Conservation (phyloP, 306 rosid species). For the Cicer yamashitae region DNA sequence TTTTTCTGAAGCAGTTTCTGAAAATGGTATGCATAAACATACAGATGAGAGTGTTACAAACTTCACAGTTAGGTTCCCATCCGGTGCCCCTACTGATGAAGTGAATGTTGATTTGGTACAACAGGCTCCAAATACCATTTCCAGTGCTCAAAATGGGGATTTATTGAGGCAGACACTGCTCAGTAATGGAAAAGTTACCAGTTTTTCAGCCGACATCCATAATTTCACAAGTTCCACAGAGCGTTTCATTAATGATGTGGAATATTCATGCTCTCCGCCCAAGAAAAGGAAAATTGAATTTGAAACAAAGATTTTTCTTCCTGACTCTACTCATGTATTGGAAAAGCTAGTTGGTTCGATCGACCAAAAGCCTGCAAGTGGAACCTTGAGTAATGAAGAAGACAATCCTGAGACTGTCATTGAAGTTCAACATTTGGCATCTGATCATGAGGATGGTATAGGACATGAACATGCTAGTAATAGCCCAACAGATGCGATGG, state of each 20-base stretch:
- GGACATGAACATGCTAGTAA: constrained; percentile 28
- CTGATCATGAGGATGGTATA: constrained; percentile 44
- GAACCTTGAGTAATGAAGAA: constrained; percentile 46
- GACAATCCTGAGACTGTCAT: constrained; percentile 44
- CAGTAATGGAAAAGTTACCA: constrained; percentile 39
- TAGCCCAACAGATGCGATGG: constrained; percentile 46
- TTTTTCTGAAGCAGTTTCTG: constrained; percentile 44
- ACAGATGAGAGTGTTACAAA: constrained; percentile 43
- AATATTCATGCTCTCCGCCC: constrained; percentile 52
- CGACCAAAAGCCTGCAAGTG: constrained; percentile 40
- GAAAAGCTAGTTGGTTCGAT: constrained; percentile 49
- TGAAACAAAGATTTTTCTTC: constrained; percentile 34
- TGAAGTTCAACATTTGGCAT: constrained; percentile 50
- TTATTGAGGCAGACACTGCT: constrained; percentile 40
- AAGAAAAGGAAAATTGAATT: constrained; percentile 63
- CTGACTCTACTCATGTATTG: constrained; percentile 45
- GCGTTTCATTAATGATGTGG: constrained; percentile 46
- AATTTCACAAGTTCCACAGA: constrained; percentile 38
- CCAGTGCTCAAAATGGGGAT: constrained; percentile 45
- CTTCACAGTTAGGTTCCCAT: constrained; percentile 46
- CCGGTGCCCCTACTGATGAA: constrained; percentile 50
- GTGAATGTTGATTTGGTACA: constrained; percentile 38
- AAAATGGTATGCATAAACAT: constrained; percentile 40
- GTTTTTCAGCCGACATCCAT: constrained; percentile 48
- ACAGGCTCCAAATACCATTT: constrained; percentile 38